Conservation (phyloP, 257 asterid genomes). For the Ilex aquifolium region DNA sequence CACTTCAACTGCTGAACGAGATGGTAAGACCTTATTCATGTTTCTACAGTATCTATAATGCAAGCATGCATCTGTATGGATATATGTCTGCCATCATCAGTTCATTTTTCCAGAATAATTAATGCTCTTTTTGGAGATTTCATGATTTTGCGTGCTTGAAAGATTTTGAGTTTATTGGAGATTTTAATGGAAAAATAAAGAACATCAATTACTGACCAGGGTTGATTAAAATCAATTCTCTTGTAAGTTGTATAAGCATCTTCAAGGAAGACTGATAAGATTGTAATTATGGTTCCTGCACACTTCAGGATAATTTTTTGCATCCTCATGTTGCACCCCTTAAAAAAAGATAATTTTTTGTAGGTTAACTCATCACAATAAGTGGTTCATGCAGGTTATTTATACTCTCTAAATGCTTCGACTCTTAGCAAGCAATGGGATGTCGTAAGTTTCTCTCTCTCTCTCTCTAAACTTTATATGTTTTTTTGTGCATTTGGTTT, state of each 20-base stretch:
- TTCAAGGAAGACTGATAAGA: no score
- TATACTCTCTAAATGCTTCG: constrained; percentile 86
- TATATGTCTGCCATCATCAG: background rate
- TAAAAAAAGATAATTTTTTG: no score
- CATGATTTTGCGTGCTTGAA: background rate
- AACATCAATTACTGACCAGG: background rate
- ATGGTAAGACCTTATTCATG: constrained; percentile 44
- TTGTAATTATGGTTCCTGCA: no score
- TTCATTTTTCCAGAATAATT: no score
- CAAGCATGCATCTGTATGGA: background rate
- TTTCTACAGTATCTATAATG: background rate
- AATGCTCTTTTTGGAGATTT: constrained; percentile 6
- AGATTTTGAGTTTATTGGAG: background rate
- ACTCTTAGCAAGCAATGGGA: constrained; percentile 90
- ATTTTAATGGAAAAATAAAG: no score
- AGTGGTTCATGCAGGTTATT: constrained; percentile 47
- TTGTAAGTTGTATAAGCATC: no score
- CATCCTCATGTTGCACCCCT: no score
- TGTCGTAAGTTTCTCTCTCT: constrained; percentile 27
- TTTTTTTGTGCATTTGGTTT: no score
- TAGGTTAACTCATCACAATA: no score
- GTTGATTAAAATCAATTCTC: no score
- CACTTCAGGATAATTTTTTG: no score
- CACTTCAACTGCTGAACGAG: constrained; percentile 86
- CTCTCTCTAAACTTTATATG: no score